A percentile compares a stretch with the other conserved stretches of the same genome.
Conservation (phyloP, 345 rosid genomes). For the Arabidopsis arenosa region DNA sequence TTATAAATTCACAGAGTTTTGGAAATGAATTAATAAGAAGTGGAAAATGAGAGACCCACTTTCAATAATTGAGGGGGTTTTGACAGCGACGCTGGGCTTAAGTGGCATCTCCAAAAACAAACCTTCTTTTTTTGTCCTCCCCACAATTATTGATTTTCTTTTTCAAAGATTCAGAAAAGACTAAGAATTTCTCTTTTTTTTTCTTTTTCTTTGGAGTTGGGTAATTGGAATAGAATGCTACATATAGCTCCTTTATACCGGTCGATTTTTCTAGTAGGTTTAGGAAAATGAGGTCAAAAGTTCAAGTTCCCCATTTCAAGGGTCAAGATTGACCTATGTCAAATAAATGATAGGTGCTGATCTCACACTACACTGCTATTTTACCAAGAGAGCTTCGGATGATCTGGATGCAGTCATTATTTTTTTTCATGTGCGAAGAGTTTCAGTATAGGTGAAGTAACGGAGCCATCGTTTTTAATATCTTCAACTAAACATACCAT, state of each 20-base stretch:
- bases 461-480: background rate
- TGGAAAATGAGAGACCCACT: conserved; percentile 44
- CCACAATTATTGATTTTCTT: conserved; percentile 39
- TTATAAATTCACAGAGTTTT: conserved; percentile 18
- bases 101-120: conserved; percentile 47
- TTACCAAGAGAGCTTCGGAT: conserved; percentile 8
- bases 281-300: conserved; percentile 31
- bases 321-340: conserved; percentile 37
- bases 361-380: conserved; percentile 26
- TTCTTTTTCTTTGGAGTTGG: conserved; percentile 14
- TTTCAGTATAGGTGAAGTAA: background rate
- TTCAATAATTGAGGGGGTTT: conserved; percentile 39
- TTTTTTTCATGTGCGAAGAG: background rate
- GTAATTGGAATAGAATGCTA: conserved; percentile 31
- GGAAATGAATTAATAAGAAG: conserved; percentile 39
- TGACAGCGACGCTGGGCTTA: conserved; percentile 43
- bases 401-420: background rate
- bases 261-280: conserved; percentile 23
- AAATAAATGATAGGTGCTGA: conserved; percentile 1
- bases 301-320: conserved; percentile 27
- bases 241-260: conserved; percentile 8
- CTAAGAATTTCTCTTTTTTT: conserved; percentile 1
- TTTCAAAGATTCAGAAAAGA: conserved; percentile 47
- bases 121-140: conserved; percentile 32
- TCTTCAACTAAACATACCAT: background rate